Percentiles rank a stretch among this genome's conserved stretches.
phyloP scores from a whole-genome alignment of 2,329 filamentous ascomycete species.

The Ampelomyces quisqualis region DNA sequence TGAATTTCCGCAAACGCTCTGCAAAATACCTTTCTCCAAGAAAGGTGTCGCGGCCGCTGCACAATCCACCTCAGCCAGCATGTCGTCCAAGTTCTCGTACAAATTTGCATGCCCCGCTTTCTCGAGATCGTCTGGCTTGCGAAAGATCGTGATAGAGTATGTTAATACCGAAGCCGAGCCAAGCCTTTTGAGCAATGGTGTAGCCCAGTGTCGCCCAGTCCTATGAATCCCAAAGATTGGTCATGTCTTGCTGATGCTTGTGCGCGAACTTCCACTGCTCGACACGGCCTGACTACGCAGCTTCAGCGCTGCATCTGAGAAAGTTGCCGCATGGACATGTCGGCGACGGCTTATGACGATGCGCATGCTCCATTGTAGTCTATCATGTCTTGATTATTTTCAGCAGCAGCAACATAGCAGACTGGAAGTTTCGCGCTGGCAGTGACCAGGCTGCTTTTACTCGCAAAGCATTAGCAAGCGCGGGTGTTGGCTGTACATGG shows the following conservation, averaged over 20 bases:
- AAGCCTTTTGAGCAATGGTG: slow-evolving; percentile 30
- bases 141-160: slow-evolving; percentile 35
- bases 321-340: slow-evolving; percentile 61
- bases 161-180: slow-evolving; percentile 36
- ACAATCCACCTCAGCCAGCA: slow-evolving; percentile 32
- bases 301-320: slow-evolving; percentile 16
- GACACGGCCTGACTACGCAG: slow-evolving; percentile 13
- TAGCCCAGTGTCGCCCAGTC: slow-evolving; percentile 42
- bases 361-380: slow-evolving; percentile 45
- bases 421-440: no score
- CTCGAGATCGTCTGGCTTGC: slow-evolving; percentile 13
- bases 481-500: slow-evolving; percentile 59
- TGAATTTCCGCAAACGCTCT: slow-evolving; percentile 18
- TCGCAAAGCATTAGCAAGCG: slow-evolving; percentile 49
- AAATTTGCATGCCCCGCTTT: slow-evolving; percentile 23
- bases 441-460: no score
- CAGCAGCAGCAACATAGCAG: no score
- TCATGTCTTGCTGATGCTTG: slow-evolving; percentile 17
- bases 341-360: slow-evolving; percentile 67
- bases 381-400: slow-evolving; percentile 35
- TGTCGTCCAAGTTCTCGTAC: slow-evolving; percentile 28
- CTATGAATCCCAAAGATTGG: slow-evolving; percentile 37
- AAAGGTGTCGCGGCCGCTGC: slow-evolving; percentile 41
- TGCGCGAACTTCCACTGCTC: slow-evolving; percentile 10
- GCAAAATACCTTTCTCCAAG: slow-evolving; percentile 16